These are phyloP conservation scores for Trichomonascaceae sp. DNA, from an alignment of 1,139 yeast genomes.

Conservation along the genomic window DNA sequence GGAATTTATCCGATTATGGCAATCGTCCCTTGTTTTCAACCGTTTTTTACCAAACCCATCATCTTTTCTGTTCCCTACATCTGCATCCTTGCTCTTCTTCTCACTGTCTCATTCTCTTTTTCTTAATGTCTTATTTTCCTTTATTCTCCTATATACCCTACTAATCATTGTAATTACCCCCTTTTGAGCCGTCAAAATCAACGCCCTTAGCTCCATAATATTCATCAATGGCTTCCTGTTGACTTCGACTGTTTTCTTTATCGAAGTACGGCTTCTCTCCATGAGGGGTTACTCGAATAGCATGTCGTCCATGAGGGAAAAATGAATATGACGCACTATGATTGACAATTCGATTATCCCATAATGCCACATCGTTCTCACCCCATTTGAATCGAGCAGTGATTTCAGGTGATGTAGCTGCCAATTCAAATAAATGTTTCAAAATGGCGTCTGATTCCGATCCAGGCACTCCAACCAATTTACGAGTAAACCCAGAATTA, in stretches of 20 bases:
- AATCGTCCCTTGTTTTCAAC: neutral
- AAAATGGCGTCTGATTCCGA: slow-evolving; percentile 57
- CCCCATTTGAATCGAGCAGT: slow-evolving; percentile 56
- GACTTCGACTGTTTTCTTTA: slow-evolving; percentile 25
- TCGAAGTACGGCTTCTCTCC: slow-evolving; percentile 40
- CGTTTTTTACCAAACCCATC: too few species aligned
- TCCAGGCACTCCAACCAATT: slow-evolving; percentile 57
- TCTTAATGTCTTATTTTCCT: neutral
- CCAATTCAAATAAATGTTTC: slow-evolving; percentile 46
- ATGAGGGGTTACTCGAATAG: slow-evolving; percentile 60
- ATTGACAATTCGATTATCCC: slow-evolving; percentile 65
- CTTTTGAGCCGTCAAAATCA: slow-evolving; percentile 24
- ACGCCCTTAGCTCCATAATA: slow-evolving; percentile 17
- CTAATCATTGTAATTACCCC: slow-evolving; percentile 29
- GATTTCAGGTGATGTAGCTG: slow-evolving; percentile 48
- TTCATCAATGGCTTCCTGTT: slow-evolving; percentile 24
- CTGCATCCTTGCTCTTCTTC: too few species aligned
- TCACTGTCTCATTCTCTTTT: too few species aligned
- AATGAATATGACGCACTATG: slow-evolving; percentile 49
- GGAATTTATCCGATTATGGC: neutral
- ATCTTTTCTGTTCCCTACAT: too few species aligned
- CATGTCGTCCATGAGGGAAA: slow-evolving; percentile 49
- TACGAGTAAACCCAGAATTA: slow-evolving; percentile 55
- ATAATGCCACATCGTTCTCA: slow-evolving; percentile 56
- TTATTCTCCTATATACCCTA: neutral